Conservation (phyloP, 306 rosid genomes). For the apple (Malus domestica) region ASM211411v1 NC_041795.1:29156001-29156500, state of each 20-base stretch:
- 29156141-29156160: slow-evolving; percentile 69
- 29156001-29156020: slow-evolving; percentile 72
- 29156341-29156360: background rate
- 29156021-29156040: slow-evolving; percentile 88
- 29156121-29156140: slow-evolving; percentile 91
- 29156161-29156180: slow-evolving; percentile 77
- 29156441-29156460: slow-evolving; percentile 84
- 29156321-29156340: background rate
- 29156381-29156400: background rate
- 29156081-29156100: slow-evolving; percentile 91
- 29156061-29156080: slow-evolving; percentile 76
- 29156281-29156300: background rate
- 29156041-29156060: slow-evolving; percentile 84
- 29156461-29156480: slow-evolving; percentile 74
- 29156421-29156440: slow-evolving; percentile 38
- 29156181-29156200: slow-evolving; percentile 94
- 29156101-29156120: slow-evolving; percentile 86
- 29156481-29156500: slow-evolving; percentile 89
- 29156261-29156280: slow-evolving; percentile 8
- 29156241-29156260: slow-evolving; percentile 7
- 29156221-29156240: background rate
- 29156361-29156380: background rate
- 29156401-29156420: background rate
- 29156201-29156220: slow-evolving; percentile 60
- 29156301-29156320: background rate